Conservation (phyloP, 192 early-diverging fungal genomes). For the Coemansia sp. region DNA sequence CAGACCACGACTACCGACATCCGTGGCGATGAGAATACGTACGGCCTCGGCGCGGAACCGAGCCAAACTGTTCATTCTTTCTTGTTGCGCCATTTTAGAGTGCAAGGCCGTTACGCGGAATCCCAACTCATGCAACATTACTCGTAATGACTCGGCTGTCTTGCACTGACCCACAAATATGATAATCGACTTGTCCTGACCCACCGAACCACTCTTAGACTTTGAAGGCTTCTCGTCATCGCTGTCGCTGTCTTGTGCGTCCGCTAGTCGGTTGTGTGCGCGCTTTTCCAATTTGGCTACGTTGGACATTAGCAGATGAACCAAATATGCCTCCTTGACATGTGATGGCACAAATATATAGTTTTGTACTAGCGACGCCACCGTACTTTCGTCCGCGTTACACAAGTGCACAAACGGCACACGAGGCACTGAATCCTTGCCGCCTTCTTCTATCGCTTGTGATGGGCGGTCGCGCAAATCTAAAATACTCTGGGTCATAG, state of each 20-base stretch:
- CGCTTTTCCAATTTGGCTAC: conserved; percentile 44
- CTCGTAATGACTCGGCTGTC: conserved; percentile 78
- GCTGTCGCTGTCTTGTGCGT: conserved; percentile 23
- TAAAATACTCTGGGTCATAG: conserved; percentile 89
- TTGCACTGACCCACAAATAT: conserved; percentile 89
- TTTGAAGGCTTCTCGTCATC: neutral
- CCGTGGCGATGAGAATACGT: conserved; percentile 89
- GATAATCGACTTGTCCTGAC: conserved; percentile 79
- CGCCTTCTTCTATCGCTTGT: neutral
- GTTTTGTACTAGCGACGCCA: conserved; percentile 80
- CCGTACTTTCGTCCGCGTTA: conserved; percentile 63
- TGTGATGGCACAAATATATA: conserved; percentile 94
- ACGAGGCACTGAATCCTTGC: neutral
- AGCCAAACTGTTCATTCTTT: conserved; percentile 85
- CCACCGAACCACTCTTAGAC: conserved; percentile 2
- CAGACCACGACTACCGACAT: conserved; percentile 96
- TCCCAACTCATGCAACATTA: conserved; percentile 90
- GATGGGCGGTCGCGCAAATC: conserved; percentile 56
- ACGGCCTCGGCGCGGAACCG: conserved; percentile 90
- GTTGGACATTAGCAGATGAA: conserved; percentile 62
- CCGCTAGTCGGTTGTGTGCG: conserved; percentile 20
- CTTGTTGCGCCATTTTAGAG: conserved; percentile 88
- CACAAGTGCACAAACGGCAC: conserved; percentile 48
- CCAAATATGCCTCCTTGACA: conserved; percentile 85
- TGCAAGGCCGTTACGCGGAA: conserved; percentile 89